Evolutionary conservation across 768 basidiomycete genomes (phyloP).

Genomic region (Russula brevipes): DNA sequence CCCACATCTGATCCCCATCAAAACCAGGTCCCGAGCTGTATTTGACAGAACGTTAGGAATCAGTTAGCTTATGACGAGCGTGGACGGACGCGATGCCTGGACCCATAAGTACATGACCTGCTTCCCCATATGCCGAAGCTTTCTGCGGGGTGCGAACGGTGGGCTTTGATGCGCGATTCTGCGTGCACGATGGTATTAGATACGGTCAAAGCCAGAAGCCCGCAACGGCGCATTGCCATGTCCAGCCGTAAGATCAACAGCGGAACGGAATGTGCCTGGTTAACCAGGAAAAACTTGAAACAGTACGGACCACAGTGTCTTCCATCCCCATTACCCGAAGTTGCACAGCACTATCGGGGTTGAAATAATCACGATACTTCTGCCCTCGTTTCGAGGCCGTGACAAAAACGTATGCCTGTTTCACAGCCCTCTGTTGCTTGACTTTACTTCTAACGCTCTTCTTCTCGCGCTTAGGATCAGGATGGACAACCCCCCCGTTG

Average conservation of each 20-base stretch:
- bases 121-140: background rate
- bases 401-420: slow-evolving; percentile 55
- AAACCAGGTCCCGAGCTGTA: background rate
- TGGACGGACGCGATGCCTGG: background rate
- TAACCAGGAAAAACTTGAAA: background rate
- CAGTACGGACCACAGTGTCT: slow-evolving; percentile 44
- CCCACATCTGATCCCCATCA: slow-evolving; percentile 38
- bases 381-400: slow-evolving; percentile 39
- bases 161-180: slow-evolving; percentile 20
- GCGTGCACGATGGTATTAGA: background rate
- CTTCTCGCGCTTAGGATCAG: slow-evolving; percentile 36
- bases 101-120: background rate
- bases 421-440: slow-evolving; percentile 50
- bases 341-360: slow-evolving; percentile 55
- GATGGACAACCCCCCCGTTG: slow-evolving; percentile 39
- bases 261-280: background rate
- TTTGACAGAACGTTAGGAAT: background rate
- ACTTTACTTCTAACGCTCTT: slow-evolving; percentile 28
- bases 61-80: background rate
- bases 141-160: background rate
- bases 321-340: slow-evolving; percentile 55
- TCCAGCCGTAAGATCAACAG: background rate
- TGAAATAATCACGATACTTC: slow-evolving; percentile 65
- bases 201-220: background rate
- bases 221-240: background rate